A percentile compares a stretch with the other conserved stretches of the same genome.
Evolutionary conservation across 2,329 filamentous ascomycete species (phyloP).

Genomic region (Calycina marina): DNA sequence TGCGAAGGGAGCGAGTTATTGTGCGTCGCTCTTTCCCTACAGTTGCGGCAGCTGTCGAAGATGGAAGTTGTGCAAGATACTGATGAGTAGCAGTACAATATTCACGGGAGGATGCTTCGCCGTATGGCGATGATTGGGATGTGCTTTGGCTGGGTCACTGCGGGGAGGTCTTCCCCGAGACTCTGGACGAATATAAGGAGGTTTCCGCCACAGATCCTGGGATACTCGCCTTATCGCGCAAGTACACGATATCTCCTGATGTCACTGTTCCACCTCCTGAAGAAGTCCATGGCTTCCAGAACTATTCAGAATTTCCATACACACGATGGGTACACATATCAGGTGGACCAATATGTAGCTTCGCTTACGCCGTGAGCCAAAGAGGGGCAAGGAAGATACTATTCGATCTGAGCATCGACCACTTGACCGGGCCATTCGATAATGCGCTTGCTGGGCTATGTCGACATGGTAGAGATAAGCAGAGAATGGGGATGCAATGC

Average conservation of each 20-base stretch:
- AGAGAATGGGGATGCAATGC: neutral
- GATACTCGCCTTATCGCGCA: neutral
- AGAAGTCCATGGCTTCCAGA: neutral
- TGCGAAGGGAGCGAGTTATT: too few species aligned
- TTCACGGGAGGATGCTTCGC: too few species aligned
- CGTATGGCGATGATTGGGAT: conserved; percentile 4
- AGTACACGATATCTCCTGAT: neutral
- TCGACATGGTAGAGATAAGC: neutral
- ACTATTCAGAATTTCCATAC: neutral
- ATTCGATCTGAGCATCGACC: conserved; percentile 3
- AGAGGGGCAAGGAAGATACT: conserved; percentile 3
- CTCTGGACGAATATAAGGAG: too few species aligned
- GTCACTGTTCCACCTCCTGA: neutral
- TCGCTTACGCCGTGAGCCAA: conserved; percentile 6
- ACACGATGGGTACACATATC: conserved; percentile 1
- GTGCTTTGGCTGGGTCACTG: conserved; percentile 1
- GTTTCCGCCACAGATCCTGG: too few species aligned
- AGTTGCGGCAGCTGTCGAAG: too few species aligned
- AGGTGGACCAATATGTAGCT: conserved; percentile 1
- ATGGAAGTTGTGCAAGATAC: too few species aligned
- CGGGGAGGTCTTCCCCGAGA: neutral
- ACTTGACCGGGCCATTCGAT: conserved; percentile 4
- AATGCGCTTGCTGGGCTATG: neutral
- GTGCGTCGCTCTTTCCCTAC: too few species aligned
- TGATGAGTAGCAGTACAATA: too few species aligned